Evolutionary conservation across 2,329 filamentous ascomycete genomes (phyloP), one percentile per base, ranked within the genome.

Genomic region (Cladorrhinum sp.): DNA sequence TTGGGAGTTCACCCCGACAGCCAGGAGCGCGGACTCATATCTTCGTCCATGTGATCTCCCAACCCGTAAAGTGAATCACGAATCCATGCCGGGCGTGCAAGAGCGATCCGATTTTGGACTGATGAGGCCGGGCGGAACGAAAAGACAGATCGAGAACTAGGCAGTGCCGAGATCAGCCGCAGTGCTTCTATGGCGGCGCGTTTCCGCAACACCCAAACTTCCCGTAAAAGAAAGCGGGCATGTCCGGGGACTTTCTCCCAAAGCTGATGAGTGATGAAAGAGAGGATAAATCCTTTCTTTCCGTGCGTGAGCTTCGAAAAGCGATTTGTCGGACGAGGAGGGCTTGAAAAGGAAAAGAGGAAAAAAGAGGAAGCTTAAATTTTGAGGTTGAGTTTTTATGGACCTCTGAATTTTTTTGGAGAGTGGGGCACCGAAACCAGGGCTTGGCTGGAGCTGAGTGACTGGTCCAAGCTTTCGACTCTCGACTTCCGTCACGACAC

Each of bases 241-340:
- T 88, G 93, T 97, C 94, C 94, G 94, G 94, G 94, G 94, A 98
- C 94, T 98, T 98, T 98, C 94, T 96, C 94, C 94, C 92, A 95
- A 97, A 97, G 93, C 93, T 74, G 71, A 66, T 3, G 3, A 12
- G 68, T 55, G 64, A 69, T 72, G 70, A 73, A 66, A 66, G 59
- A 66, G 72, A 20, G 5, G 74, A 75, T n/a, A 57, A 28, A n/a
- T n/a, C n/a, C 5, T 49, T 70, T 71, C 73, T 85, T 82, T 90
- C 91, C 89, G 91, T 96, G 80, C 89, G 91, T 92, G 79, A 92
- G 93, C 94, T 97, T 96, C 89, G 92, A 69, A 12, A 87, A 89
- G 93, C 94, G 94, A 97, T 96, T 92, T 92, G 92, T 97, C 86
- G 92, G 93, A 84, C 93, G 26, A 28, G 26, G 26, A 90, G 88